Conservation (phyloP, 345 rosid genomes). For the Toxicodendron radicans region DNA sequence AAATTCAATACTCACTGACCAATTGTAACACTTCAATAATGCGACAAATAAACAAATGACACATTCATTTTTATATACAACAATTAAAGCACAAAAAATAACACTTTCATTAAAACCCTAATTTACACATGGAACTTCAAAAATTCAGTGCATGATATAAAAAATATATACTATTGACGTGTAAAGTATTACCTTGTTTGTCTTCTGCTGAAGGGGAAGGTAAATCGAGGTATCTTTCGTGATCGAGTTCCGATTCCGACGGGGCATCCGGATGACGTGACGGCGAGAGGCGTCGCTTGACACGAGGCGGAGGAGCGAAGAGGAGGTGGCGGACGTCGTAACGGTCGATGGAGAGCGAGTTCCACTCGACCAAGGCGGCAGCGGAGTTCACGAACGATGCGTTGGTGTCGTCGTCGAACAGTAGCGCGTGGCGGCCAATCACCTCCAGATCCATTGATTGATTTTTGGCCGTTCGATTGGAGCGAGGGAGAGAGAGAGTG, state of each 20-base stretch:
- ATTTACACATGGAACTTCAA: background rate
- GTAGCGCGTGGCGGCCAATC: slow-evolving; percentile 86
- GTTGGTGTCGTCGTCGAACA: slow-evolving; percentile 87
- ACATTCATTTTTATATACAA: background rate
- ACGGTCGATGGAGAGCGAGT: slow-evolving; percentile 86
- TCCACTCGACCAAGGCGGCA: slow-evolving; percentile 90
- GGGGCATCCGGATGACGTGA: slow-evolving; percentile 24
- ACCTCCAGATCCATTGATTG: slow-evolving; percentile 80
- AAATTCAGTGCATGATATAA: no score
- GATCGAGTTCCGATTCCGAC: slow-evolving; percentile 65
- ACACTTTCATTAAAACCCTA: background rate
- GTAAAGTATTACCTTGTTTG: slow-evolving; percentile 41
- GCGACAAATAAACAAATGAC: no score
- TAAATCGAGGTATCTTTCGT: slow-evolving; percentile 76
- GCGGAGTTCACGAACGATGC: slow-evolving; percentile 81
- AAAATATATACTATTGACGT: background rate
- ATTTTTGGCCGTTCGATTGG: slow-evolving; percentile 9
- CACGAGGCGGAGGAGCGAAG: slow-evolving; percentile 73
- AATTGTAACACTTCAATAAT: no score
- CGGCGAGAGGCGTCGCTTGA: slow-evolving; percentile 44
- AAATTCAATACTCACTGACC: no score
- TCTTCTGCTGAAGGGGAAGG: slow-evolving; percentile 41
- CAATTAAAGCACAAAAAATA: slow-evolving; percentile 8
- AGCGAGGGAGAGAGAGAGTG: slow-evolving; percentile 12
- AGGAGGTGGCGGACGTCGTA: slow-evolving; percentile 98